These are phyloP conservation scores for Aspergillus unguis DNA, from an alignment of 2,329 filamentous ascomycete species.

Conservation along the genomic window DNA sequence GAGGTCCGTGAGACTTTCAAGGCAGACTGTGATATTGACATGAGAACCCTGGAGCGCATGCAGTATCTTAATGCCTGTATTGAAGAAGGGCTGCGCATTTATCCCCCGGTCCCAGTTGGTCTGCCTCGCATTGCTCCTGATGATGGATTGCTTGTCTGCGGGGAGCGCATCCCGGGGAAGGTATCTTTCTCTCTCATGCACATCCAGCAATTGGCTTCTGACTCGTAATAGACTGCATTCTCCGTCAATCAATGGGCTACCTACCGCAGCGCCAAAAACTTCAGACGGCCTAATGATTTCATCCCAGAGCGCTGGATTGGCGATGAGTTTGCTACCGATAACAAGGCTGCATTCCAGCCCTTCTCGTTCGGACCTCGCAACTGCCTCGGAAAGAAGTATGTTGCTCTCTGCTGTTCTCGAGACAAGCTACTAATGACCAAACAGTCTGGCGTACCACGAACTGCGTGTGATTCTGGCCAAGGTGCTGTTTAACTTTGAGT, in stretches of 20 bases:
- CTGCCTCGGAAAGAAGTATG: background rate
- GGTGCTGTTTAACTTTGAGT: constrained; percentile 23
- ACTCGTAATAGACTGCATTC: constrained; percentile 18
- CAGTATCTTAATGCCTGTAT: constrained; percentile 46
- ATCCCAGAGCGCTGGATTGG: constrained; percentile 30
- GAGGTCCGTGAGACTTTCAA: constrained; percentile 39
- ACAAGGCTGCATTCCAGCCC: constrained; percentile 20
- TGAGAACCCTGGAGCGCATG: constrained; percentile 13
- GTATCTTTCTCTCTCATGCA: background rate
- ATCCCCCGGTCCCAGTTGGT: constrained; percentile 45
- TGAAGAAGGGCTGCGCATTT: constrained; percentile 47
- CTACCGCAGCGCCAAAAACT: constrained; percentile 20
- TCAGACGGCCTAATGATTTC: constrained; percentile 22
- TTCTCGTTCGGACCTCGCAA: constrained; percentile 27
- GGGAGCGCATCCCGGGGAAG: constrained; percentile 33
- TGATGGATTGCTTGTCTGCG: constrained; percentile 37
- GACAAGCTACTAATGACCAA: too few species aligned
- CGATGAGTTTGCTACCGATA: constrained; percentile 18
- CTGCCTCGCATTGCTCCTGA: constrained; percentile 36
- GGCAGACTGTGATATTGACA: constrained; percentile 13
- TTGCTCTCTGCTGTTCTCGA: background rate
- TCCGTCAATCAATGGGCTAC: constrained; percentile 27
- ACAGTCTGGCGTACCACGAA: background rate
- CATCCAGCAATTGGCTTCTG: too few species aligned
- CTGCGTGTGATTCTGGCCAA: background rate